These are phyloP conservation scores for Tricharina praecox DNA, from an alignment of 495 filamentous ascomycete genomes.

Conservation along the genomic window DNA sequence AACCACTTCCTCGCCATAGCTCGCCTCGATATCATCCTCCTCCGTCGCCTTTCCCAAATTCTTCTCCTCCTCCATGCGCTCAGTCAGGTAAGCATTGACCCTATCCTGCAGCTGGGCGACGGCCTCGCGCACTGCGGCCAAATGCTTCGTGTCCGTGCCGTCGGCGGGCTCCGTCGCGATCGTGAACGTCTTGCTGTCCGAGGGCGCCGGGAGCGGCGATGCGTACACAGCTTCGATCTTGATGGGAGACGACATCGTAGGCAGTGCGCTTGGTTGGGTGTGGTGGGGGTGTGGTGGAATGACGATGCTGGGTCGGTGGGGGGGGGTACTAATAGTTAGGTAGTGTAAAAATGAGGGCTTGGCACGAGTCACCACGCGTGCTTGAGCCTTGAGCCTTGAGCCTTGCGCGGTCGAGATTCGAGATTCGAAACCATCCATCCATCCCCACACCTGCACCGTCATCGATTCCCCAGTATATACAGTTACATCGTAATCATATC, in stretches of 20 bases:
- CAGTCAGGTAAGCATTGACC: constrained; percentile 70
- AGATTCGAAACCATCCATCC: too few species aligned
- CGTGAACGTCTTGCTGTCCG: constrained; percentile 30
- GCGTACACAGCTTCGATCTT: constrained; percentile 41
- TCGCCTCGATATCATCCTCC: constrained; percentile 37
- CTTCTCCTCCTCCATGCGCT: constrained; percentile 80
- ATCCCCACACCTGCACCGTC: too few species aligned
- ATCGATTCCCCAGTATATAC: too few species aligned
- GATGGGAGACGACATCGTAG: constrained; percentile 16
- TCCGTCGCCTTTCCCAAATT: constrained; percentile 29
- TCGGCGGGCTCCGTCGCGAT: constrained; percentile 30
- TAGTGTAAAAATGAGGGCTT: too few species aligned
- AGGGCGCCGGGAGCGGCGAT: constrained; percentile 35
- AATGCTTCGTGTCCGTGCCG: constrained; percentile 39
- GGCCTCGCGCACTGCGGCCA: constrained; percentile 46
- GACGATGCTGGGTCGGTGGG: too few species aligned
- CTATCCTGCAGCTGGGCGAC: constrained; percentile 47
- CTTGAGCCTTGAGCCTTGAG: too few species aligned
- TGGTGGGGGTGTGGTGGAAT: too few species aligned
- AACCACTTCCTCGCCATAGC: constrained; percentile 76
- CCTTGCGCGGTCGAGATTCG: too few species aligned
- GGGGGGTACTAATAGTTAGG: too few species aligned
- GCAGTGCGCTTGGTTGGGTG: too few species aligned
- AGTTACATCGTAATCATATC: too few species aligned
- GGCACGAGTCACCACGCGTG: too few species aligned